phyloP scores from a whole-genome alignment of 2,329 filamentous ascomycete species.

The Aureobasidium uvarum region DNA sequence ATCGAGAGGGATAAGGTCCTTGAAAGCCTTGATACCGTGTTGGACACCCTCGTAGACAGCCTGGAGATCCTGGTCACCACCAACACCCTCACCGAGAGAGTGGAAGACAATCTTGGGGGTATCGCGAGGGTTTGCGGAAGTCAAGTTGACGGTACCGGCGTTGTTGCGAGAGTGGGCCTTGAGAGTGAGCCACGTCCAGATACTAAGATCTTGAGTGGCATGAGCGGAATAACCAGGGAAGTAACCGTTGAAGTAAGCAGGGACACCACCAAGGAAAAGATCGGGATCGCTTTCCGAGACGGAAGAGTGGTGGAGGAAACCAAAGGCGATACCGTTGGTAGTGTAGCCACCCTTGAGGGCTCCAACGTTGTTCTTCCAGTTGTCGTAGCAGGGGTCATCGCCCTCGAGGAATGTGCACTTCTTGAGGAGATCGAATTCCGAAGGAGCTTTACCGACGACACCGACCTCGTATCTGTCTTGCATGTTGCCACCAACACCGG shows the following conservation, averaged over 20 bases:
- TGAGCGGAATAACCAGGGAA: conserved; percentile 55
- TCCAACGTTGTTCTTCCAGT: conserved; percentile 44
- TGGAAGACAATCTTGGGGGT: conserved; percentile 62
- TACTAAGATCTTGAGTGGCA: conserved; percentile 45
- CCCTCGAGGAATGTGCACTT: conserved; percentile 41
- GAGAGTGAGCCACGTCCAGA: conserved; percentile 54
- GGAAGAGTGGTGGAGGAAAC: conserved; percentile 44
- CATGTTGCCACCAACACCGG: conserved; percentile 64
- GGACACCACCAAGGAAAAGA: conserved; percentile 56
- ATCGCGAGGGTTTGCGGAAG: conserved; percentile 62
- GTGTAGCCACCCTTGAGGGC: conserved; percentile 46
- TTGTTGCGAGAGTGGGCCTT: conserved; percentile 63
- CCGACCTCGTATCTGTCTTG: conserved; percentile 60
- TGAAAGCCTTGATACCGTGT: conserved; percentile 48
- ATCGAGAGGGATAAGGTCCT: conserved; percentile 42
- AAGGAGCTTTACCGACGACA: conserved; percentile 47
- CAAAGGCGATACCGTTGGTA: conserved; percentile 56
- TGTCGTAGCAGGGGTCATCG: conserved; percentile 46
- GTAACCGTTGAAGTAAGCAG: conserved; percentile 56
- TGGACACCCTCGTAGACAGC: conserved; percentile 57
- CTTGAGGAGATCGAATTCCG: conserved; percentile 41
- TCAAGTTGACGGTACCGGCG: conserved; percentile 60
- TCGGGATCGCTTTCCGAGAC: conserved; percentile 50
- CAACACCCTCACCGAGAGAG: conserved; percentile 53
- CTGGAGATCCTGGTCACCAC: conserved; percentile 45